phyloP scores from a whole-genome alignment of 2,329 filamentous ascomycete genomes.

The Eurotiales sp. region DNA sequence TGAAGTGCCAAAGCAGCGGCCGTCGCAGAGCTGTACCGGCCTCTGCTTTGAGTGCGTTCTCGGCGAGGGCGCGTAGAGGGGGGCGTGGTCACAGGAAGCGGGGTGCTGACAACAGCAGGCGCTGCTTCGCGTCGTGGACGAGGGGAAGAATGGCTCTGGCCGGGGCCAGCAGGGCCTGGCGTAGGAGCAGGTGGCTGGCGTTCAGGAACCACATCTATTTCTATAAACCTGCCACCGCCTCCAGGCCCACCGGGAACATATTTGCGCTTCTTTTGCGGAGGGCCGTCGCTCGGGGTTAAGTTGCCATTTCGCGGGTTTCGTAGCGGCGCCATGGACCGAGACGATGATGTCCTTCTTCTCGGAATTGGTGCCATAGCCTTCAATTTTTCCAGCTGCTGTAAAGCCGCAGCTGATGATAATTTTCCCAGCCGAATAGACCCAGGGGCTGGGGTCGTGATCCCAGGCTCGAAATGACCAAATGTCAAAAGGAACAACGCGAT shows the following conservation, averaged over 20 bases:
- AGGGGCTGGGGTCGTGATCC: slow-evolving; percentile 6
- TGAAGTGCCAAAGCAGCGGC: slow-evolving; percentile 84
- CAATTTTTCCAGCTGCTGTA: not conserved
- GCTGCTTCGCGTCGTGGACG: slow-evolving; percentile 53
- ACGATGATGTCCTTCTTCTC: slow-evolving; percentile 26
- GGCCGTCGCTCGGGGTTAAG: slow-evolving; percentile 45
- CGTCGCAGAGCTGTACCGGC: slow-evolving; percentile 75
- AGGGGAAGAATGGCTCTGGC: slow-evolving; percentile 45
- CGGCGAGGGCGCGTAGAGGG: slow-evolving; percentile 38
- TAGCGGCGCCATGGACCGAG: slow-evolving; percentile 28
- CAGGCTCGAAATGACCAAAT: not conserved
- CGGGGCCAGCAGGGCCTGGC: slow-evolving; percentile 23
- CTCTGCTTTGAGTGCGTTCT: slow-evolving; percentile 47
- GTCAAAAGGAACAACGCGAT: not conserved
- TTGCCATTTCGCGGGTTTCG: slow-evolving; percentile 29
- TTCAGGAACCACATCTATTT: slow-evolving; percentile 57
- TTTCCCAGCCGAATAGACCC: not conserved
- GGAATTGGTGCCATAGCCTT: slow-evolving; percentile 31
- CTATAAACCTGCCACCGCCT: slow-evolving; percentile 78
- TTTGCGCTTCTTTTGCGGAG: slow-evolving; percentile 65
- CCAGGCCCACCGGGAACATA: slow-evolving; percentile 86
- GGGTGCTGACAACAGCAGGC: slow-evolving; percentile 26
- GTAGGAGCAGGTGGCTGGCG: slow-evolving; percentile 47
- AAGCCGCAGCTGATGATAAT: not conserved
- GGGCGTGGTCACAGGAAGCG: slow-evolving; percentile 31